These are phyloP conservation scores for Phaseolus coccineus DNA, from an alignment of 331 rosid species.

Conservation along the genomic window DNA sequence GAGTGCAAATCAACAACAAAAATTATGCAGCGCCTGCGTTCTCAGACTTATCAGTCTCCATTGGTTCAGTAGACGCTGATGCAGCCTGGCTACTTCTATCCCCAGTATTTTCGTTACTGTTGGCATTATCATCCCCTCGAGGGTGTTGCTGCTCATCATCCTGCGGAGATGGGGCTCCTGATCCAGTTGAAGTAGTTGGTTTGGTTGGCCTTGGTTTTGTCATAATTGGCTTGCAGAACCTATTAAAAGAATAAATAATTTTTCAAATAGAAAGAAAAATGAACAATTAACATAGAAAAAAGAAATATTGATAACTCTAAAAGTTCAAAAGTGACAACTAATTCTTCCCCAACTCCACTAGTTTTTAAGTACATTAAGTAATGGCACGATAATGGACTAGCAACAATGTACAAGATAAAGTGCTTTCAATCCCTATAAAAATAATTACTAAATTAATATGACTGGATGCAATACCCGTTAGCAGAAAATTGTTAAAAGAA, in stretches of 20 bases:
- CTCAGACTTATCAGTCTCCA: constrained; percentile 82
- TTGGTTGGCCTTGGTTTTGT: constrained; percentile 80
- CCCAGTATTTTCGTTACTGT: constrained; percentile 42
- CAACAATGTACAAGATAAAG: background rate
- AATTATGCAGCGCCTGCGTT: constrained; percentile 56
- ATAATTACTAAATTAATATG: background rate
- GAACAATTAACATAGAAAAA: background rate
- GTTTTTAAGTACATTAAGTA: background rate
- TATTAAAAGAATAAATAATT: constrained; percentile 25
- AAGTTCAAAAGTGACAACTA: background rate
- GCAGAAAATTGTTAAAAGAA: background rate
- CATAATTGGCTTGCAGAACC: constrained; percentile 91
- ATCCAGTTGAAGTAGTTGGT: constrained; percentile 63
- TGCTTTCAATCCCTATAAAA: background rate
- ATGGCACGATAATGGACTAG: background rate
- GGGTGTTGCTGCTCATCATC: constrained; percentile 64
- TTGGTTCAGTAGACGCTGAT: constrained; percentile 65
- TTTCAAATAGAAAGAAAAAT: background rate
- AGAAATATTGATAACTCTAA: background rate
- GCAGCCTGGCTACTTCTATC: constrained; percentile 55
- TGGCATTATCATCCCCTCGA: constrained; percentile 46
- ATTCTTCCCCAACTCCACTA: background rate
- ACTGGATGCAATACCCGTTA: background rate
- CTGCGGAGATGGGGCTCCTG: constrained; percentile 68
- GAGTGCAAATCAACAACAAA: constrained; percentile 36